Base-by-base conservation (phyloP, 2,329 filamentous ascomycete species). In the Penicillium sp. region DNA sequence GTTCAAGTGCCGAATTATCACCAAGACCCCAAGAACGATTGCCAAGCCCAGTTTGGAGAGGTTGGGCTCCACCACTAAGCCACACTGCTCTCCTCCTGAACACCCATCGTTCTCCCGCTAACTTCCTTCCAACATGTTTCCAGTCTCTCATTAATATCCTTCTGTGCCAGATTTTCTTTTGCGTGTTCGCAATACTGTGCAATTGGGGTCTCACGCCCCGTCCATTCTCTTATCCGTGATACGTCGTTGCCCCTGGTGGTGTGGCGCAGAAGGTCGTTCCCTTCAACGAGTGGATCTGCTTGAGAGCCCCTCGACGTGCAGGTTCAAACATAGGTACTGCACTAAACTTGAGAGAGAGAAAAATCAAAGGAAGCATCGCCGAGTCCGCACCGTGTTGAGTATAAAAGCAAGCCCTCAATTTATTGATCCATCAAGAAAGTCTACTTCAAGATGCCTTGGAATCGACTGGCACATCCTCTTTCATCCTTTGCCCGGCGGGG, bases 361-460 rank as follows among this genome's bases (percentile, higher is more conserved):
- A 6, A 27, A 18, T 47, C 2, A 49, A 47, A 47, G 14, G 2
- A 13, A 44, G 14, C 6, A 22, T 44, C 41, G 16, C 24, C n/a
- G 41, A n/a, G 14, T 4, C 6, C 6, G 22, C 13, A 5, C 4
- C 27, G 3, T 16, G 1, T 39, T 6, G 13, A 24, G 31, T 19
- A 19, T 19, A 39, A 24, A 35, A 27, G 11, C 13, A 37, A 40
- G 49, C n/a, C 31, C 36, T 37, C 46, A 50, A 39, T 39, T 44
- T 41, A 33, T 35, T 37, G n/a, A 55, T 44, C 46, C 49, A 52
- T 41, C n/a, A 33, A 50, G 13, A 1, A 22, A 56, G 50, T 43
- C 27, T 22, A 13, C 56, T 40, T 39, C 61, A 66, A 56, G 51
- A 71, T 69, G 65, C 54, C 66, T 61, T 69, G 68, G 66, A 66